These are phyloP conservation scores for Starmerella powellii DNA, from an alignment of 805 yeast species.

Conservation along the genomic window DNA sequence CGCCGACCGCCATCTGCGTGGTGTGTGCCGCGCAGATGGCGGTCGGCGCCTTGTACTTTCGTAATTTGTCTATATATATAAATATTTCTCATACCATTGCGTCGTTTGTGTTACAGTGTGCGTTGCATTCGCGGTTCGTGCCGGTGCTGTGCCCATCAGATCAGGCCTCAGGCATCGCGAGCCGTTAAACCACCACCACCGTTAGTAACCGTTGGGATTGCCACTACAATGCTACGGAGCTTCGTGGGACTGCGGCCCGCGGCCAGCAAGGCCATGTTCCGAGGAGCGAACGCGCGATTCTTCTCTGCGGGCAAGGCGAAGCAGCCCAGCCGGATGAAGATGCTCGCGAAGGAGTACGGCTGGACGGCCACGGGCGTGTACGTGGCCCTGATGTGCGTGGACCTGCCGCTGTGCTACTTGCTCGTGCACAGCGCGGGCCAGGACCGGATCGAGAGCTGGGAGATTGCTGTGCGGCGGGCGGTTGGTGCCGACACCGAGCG, in stretches of 20 bases:
- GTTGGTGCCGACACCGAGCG: constrained; percentile 48
- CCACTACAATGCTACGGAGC: neutral
- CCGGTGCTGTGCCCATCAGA: too few relatives aligned
- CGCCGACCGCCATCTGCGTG: too few relatives aligned
- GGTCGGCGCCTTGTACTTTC: too few relatives aligned
- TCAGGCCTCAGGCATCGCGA: too few relatives aligned
- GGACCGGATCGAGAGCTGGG: constrained; percentile 59
- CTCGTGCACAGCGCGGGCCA: constrained; percentile 80
- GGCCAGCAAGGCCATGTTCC: neutral
- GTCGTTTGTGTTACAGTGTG: too few relatives aligned
- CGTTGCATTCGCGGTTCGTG: too few relatives aligned
- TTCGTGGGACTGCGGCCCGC: neutral
- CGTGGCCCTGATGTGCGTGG: constrained; percentile 56
- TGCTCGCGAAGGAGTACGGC: constrained; percentile 73
- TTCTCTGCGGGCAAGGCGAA: neutral
- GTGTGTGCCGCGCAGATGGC: too few relatives aligned
- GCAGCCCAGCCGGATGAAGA: constrained; percentile 33
- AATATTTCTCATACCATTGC: too few relatives aligned
- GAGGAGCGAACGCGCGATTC: neutral
- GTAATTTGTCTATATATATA: too few relatives aligned
- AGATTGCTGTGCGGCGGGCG: constrained; percentile 45
- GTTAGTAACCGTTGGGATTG: too few relatives aligned
- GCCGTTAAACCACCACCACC: too few relatives aligned
- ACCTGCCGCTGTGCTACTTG: constrained; percentile 70
- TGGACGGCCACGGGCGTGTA: constrained; percentile 84